Conservation (phyloP, 164 flowering plant species). For the Chimonanthus praecox region DNA sequence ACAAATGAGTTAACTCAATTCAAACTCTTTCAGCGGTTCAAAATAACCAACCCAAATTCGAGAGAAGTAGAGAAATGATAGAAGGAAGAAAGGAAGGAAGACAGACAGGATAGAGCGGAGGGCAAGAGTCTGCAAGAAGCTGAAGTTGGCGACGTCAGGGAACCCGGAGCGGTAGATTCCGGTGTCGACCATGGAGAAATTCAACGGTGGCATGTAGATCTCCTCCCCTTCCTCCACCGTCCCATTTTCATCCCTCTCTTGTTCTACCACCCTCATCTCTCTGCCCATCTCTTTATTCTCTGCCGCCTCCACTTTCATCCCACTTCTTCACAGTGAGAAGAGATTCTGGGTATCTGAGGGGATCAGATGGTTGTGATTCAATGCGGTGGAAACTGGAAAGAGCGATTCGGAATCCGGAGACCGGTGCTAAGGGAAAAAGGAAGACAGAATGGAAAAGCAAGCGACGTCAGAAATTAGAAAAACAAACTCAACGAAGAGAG, state of each 20-base stretch:
- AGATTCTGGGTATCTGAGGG: background rate
- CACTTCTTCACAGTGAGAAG: background rate
- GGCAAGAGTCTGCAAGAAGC: conserved; percentile 66
- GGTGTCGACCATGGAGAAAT: conserved; percentile 84
- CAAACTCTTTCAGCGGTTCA: too few relatives aligned
- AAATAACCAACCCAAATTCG: background rate
- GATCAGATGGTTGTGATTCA: background rate
- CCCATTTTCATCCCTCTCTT: background rate
- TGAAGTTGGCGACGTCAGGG: conserved; percentile 73
- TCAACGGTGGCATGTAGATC: conserved; percentile 63
- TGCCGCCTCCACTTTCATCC: background rate
- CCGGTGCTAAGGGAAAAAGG: too few relatives aligned
- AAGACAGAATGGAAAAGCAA: too few relatives aligned
- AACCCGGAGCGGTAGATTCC: conserved; percentile 90
- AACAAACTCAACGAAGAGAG: too few relatives aligned
- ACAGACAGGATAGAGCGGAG: conserved; percentile 79
- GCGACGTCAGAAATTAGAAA: too few relatives aligned
- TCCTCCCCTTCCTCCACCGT: conserved; percentile 19
- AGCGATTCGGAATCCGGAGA: background rate
- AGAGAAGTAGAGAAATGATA: background rate
- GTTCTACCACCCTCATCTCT: background rate
- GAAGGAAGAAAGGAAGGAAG: conserved; percentile 3
- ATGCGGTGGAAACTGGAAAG: background rate
- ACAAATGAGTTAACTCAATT: too few relatives aligned
- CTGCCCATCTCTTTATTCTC: background rate